A percentile compares a stretch with the other conserved stretches of the same genome.
Conservation (phyloP, 306 rosid species). For the Prunus armeniaca region DNA sequence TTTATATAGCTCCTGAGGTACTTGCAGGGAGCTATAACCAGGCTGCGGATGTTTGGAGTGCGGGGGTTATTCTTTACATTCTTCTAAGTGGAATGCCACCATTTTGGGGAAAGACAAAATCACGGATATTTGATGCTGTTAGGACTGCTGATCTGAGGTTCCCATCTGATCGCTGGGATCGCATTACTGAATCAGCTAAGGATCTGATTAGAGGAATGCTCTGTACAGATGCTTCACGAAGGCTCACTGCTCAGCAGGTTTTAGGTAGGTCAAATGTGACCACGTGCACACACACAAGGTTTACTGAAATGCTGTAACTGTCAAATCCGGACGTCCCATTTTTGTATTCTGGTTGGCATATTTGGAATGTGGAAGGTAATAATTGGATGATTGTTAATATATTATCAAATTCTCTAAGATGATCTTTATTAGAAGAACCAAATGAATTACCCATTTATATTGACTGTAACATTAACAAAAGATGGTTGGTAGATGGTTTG, state of each 20-base stretch:
- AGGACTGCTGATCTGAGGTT: slow-evolving; percentile 66
- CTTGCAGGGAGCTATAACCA: slow-evolving; percentile 81
- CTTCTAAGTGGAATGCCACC: slow-evolving; percentile 83
- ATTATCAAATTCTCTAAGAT: background rate
- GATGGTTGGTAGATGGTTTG: background rate
- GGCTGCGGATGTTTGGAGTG: slow-evolving; percentile 90
- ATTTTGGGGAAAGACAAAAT: slow-evolving; percentile 90
- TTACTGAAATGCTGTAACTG: background rate
- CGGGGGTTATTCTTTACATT: slow-evolving; percentile 82
- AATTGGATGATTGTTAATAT: background rate
- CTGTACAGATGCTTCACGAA: slow-evolving; percentile 58
- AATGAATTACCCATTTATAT: background rate
- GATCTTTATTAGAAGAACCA: background rate
- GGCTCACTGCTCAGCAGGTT: slow-evolving; percentile 76
- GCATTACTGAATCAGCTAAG: slow-evolving; percentile 60
- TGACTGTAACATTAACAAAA: background rate
- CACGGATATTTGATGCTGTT: slow-evolving; percentile 74
- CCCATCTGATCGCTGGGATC: slow-evolving; percentile 67
- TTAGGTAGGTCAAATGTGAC: slow-evolving; percentile 44
- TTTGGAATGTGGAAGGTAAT: background rate
- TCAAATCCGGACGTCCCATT: background rate
- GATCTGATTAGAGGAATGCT: slow-evolving; percentile 76
- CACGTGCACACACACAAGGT: background rate
- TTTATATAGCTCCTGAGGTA: slow-evolving; percentile 88
- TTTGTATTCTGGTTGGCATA: background rate